These are phyloP conservation scores for Exserohilum rostratum DNA, from an alignment of 2,329 filamentous ascomycete species.

Conservation along the genomic window DNA sequence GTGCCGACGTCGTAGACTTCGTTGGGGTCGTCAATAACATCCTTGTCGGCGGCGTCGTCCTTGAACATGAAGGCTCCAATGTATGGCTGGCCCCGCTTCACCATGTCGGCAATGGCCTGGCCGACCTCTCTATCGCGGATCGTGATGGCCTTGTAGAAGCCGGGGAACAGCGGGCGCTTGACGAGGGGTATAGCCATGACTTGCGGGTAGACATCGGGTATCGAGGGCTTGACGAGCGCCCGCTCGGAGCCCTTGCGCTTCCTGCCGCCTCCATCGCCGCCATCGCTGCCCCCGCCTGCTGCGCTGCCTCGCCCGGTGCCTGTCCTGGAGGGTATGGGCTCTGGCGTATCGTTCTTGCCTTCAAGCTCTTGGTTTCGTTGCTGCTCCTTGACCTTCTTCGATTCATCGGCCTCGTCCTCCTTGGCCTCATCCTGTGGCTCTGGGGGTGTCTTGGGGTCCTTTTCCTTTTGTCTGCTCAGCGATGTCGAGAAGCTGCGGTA, in stretches of 20 bases:
- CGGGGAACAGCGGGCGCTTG: slow-evolving; percentile 90
- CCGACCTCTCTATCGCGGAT: slow-evolving; percentile 92
- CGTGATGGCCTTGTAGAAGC: slow-evolving; percentile 98
- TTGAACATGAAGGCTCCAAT: slow-evolving; percentile 97
- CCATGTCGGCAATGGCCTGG: slow-evolving; percentile 91
- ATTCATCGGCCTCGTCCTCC: slow-evolving; percentile 50
- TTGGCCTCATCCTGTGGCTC: slow-evolving; percentile 51
- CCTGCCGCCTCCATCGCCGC: slow-evolving; percentile 66
- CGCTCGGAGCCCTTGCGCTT: slow-evolving; percentile 76
- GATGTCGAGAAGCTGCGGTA: slow-evolving; percentile 50
- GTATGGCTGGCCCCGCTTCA: slow-evolving; percentile 95
- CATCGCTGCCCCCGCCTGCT: slow-evolving; percentile 57
- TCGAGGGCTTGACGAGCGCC: slow-evolving; percentile 81
- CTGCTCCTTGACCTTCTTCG: slow-evolving; percentile 51
- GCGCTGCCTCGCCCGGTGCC: slow-evolving; percentile 66
- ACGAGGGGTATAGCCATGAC: slow-evolving; percentile 97
- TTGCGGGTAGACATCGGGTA: slow-evolving; percentile 95
- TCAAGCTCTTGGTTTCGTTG: slow-evolving; percentile 49
- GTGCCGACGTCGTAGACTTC: slow-evolving; percentile 97
- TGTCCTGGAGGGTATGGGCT: slow-evolving; percentile 58
- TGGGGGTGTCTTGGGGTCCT: slow-evolving; percentile 56
- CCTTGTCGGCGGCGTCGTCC: slow-evolving; percentile 90
- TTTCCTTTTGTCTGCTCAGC: slow-evolving; percentile 61
- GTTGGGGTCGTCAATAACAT: slow-evolving; percentile 85
- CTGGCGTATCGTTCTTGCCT: slow-evolving; percentile 56